Percentiles rank a stretch among this genome's conserved stretches.
Conservation (phyloP, 345 rosid genomes). For the Dimocarpus longan region DNA sequence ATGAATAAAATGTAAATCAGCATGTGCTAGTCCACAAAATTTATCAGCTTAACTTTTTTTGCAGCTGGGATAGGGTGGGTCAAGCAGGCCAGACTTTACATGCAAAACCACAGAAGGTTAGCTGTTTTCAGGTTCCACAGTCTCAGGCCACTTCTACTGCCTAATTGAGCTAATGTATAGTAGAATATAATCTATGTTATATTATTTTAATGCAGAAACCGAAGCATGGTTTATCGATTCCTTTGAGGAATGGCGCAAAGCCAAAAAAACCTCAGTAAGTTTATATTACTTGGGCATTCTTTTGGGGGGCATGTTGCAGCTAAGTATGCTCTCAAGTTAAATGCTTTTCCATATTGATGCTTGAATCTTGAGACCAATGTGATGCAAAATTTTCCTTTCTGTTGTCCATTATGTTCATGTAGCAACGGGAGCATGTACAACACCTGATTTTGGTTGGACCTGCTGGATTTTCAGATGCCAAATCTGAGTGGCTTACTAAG, state of each 20-base stretch:
- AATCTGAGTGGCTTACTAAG: conserved; percentile 59
- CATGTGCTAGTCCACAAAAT: background rate
- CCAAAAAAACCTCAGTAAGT: conserved; percentile 79
- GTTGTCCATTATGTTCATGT: conserved; percentile 15
- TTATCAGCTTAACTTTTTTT: conserved; percentile 4
- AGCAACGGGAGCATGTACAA: conserved; percentile 97
- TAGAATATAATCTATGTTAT: conserved; percentile 4
- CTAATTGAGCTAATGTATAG: conserved; percentile 11
- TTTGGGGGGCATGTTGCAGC: conserved; percentile 98
- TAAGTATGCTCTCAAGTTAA: conserved; percentile 93
- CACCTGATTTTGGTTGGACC: conserved; percentile 93
- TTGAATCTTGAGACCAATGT: conserved; percentile 10
- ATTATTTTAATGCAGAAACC: conserved; percentile 61
- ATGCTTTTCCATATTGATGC: conserved; percentile 17
- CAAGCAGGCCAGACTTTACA: conserved; percentile 98
- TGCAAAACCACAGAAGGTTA: conserved; percentile 97
- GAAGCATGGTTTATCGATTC: conserved; percentile 99
- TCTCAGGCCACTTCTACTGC: background rate
- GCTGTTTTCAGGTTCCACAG: conserved; percentile 16
- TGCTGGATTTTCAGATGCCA: conserved; percentile 80
- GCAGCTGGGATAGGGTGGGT: conserved; percentile 99
- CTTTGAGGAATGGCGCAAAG: conserved; percentile 97
- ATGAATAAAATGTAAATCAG: too few relatives aligned
- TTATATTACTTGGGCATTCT: conserved; percentile 97
- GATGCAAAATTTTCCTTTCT: conserved; percentile 11